A percentile compares a stretch with the other conserved stretches of the same genome.
These are phyloP conservation scores for Lyophyllum shimeji DNA, from an alignment of 768 basidiomycete genomes.

Conservation along the genomic window DNA sequence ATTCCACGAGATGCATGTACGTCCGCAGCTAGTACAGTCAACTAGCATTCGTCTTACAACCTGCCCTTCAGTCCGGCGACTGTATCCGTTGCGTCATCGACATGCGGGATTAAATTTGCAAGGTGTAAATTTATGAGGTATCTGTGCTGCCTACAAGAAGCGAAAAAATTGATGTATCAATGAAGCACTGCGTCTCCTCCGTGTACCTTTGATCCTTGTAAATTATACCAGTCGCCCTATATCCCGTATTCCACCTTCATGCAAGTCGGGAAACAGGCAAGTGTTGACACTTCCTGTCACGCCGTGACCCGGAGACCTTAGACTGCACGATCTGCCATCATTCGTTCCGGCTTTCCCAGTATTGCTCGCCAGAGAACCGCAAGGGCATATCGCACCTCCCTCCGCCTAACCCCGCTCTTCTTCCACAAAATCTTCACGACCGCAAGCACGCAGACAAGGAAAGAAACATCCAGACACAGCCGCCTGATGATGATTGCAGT, in stretches of 20 bases:
- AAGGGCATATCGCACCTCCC: conserved; percentile 67
- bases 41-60: background rate
- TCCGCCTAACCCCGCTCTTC: conserved; percentile 64
- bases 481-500: conserved; percentile 67
- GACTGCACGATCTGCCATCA: conserved; percentile 53
- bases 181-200: background rate
- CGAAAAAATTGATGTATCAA: background rate
- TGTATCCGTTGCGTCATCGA: conserved; percentile 96
- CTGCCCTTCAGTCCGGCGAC: conserved; percentile 57
- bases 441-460: conserved; percentile 65
- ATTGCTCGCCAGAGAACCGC: conserved; percentile 70
- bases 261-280: too few species aligned
- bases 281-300: background rate
- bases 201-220: conserved; percentile 10
- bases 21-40: conserved; percentile 27
- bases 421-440: conserved; percentile 61
- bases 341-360: conserved; percentile 47
- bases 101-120: conserved; percentile 54
- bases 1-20: conserved; percentile 96
- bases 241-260: background rate
- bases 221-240: background rate
- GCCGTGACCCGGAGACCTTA: conserved; percentile 17
- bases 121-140: conserved; percentile 5
- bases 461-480: conserved; percentile 76
- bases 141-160: background rate